Conservation (phyloP, 1,284 basidiomycete genomes). For the Gymnopus androsaceus region DNA sequence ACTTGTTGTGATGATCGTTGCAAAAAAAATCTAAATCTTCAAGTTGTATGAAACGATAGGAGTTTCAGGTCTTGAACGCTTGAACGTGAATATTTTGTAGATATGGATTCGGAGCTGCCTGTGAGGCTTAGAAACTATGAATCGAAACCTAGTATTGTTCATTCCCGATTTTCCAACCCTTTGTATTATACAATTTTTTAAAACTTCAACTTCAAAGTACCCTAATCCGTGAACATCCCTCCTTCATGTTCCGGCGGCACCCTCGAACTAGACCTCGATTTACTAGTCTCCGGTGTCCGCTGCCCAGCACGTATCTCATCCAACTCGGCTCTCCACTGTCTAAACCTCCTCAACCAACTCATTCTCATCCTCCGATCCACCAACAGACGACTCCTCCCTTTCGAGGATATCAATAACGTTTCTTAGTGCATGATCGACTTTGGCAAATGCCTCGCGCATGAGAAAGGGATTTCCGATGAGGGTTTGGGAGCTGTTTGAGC, state of each 20-base stretch:
- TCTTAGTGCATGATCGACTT: slow-evolving; percentile 38
- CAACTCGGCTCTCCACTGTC: slow-evolving; percentile 38
- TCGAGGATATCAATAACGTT: slow-evolving; percentile 42
- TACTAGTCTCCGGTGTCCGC: slow-evolving; percentile 21
- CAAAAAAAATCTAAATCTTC: no score
- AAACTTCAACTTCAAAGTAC: no score
- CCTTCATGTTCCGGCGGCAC: slow-evolving; percentile 25
- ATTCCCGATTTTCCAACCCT: no score
- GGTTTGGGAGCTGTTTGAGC: slow-evolving; percentile 23
- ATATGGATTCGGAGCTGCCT: no score
- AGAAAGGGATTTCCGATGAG: slow-evolving; percentile 42
- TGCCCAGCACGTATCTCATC: slow-evolving; percentile 31
- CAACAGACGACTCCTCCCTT: slow-evolving; percentile 34
- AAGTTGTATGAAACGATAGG: no score
- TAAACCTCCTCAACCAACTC: slow-evolving; percentile 36
- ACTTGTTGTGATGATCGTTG: no score
- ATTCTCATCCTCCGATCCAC: slow-evolving; percentile 32
- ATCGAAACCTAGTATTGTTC: no score
- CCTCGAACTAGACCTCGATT: slow-evolving; percentile 22
- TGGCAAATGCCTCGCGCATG: slow-evolving; percentile 38
- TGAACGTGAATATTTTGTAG: no score
- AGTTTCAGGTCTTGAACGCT: no score
- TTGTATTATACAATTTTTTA: no score
- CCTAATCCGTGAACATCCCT: slow-evolving; percentile 35
- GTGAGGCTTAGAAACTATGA: no score